Conservation (phyloP, 768 basidiomycete genomes). For the Tricholoma saponaceum region DNA sequence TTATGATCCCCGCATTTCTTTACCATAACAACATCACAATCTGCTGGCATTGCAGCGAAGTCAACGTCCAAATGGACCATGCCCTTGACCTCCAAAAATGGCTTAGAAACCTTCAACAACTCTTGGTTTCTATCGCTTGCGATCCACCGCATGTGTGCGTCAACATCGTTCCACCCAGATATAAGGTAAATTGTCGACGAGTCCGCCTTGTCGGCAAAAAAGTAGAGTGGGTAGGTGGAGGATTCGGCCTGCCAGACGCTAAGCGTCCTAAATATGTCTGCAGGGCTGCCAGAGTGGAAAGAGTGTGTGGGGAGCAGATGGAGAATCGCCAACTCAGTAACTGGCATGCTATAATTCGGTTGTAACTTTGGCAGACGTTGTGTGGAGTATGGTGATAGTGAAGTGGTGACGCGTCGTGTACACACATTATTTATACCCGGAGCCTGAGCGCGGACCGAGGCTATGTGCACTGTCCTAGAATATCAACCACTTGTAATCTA, state of each 20-base stretch:
- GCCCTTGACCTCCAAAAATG: constrained; percentile 26
- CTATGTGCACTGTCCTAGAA: too few species aligned
- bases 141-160: constrained; percentile 40
- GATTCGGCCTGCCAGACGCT: constrained; percentile 33
- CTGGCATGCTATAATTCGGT: constrained; percentile 27
- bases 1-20: constrained; percentile 1
- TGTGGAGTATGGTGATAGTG: too few species aligned
- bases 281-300: constrained; percentile 23
- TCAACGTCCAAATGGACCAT: constrained; percentile 38
- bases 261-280: constrained; percentile 25
- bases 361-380: not conserved
- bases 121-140: constrained; percentile 34
- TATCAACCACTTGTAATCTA: too few species aligned
- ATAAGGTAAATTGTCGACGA: constrained; percentile 30
- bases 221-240: constrained; percentile 38
- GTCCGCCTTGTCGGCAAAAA: constrained; percentile 26
- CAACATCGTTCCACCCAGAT: constrained; percentile 40
- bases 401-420: too few species aligned
- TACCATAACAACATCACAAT: constrained; percentile 4
- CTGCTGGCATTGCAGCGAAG: constrained; percentile 25
- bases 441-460: too few species aligned
- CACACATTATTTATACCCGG: too few species aligned
- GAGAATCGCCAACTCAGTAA: constrained; percentile 41
- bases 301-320: constrained; percentile 27
- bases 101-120: constrained; percentile 25